Base-by-base conservation (phyloP, 1,139 yeast species). In the Yamadazyma jaroonii region DNA sequence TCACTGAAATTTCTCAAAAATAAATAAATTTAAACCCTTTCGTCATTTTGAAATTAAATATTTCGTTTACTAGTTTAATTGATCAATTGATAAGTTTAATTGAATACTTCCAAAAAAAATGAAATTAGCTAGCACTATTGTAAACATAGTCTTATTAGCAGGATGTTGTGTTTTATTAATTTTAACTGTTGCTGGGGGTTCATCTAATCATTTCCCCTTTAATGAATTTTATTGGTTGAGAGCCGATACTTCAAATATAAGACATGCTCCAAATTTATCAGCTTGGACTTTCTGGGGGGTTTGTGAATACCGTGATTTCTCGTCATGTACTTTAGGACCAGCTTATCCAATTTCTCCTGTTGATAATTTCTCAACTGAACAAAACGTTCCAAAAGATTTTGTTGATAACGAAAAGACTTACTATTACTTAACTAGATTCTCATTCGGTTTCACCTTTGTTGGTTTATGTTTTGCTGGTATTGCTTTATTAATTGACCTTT, bases 281-380 rank as follows among this genome's bases (percentile, higher is more conserved):
- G 79, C 86, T 47, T 84, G 92, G 92, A 81, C 90, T 2, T 84
- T 79, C 67, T 84, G 94, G 94, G 92, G 92, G 49, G 74, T 82
- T 33, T 82, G 89, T 60, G 71, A 73, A 39, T 62, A 64, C 34
- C 41, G 52, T 17, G 54, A 62, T 51, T 63, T 64, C 45, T 63
- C 71, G 36, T 75, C 82, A 12, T 70, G 77, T 53, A 47, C 54
- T 25, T 54, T 56, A 35, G 74, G 73, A 11, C 76, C 77, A 30
- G 90, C 84, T 34, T 73, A 67, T 53, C 86, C 90, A 41, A 63
- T 84, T 46, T 81, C 89, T 5, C 92, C 92, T 23, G 73, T 63
- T 40, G 87, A 83, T 59, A 84, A 84, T 62, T 84, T 81, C 49
- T 69, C 67, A 36, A 74, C 82, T 40, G 57, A 66, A 25, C 46